phyloP scores from a whole-genome alignment of 2,329 filamentous ascomycete species.

The Fusarium odoratissimum region DNA sequence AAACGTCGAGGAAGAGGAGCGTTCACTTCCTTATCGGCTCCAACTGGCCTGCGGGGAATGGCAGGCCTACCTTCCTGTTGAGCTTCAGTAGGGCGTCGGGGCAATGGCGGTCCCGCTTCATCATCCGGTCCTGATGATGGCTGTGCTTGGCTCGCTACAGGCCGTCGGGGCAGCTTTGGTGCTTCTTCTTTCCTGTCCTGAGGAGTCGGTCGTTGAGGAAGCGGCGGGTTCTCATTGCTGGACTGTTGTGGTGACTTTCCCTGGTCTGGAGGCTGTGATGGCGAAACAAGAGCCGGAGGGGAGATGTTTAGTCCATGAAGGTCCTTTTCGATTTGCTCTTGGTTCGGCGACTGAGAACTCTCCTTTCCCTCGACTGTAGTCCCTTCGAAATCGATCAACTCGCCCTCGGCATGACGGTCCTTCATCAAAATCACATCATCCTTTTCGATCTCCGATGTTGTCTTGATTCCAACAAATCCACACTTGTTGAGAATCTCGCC shows the following conservation, averaged over 20 bases:
- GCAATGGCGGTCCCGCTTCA: constrained; percentile 18
- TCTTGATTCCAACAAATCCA: constrained; percentile 61
- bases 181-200: constrained; percentile 7
- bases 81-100: constrained; percentile 21
- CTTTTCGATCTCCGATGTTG: constrained; percentile 61
- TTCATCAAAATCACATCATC: constrained; percentile 63
- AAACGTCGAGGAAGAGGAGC: constrained; percentile 35
- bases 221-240: constrained; percentile 21
- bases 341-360: constrained; percentile 17
- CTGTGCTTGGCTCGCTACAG: constrained; percentile 8
- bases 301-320: constrained; percentile 47
- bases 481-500: constrained; percentile 64
- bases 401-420: constrained; percentile 50
- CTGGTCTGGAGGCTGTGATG: constrained; percentile 26
- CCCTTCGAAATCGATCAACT: constrained; percentile 49
- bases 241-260: not conserved
- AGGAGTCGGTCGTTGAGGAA: constrained; percentile 21
- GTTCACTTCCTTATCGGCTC: constrained; percentile 7
- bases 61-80: constrained; percentile 15
- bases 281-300: constrained; percentile 41
- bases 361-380: constrained; percentile 16
- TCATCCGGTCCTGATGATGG: not conserved
- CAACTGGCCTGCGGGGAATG: constrained; percentile 30
- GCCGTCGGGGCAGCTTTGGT: constrained; percentile 25
- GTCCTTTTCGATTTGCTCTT: constrained; percentile 40